Conservation (phyloP, 208 protist species). For the Angomonas ambiguus region DNA sequence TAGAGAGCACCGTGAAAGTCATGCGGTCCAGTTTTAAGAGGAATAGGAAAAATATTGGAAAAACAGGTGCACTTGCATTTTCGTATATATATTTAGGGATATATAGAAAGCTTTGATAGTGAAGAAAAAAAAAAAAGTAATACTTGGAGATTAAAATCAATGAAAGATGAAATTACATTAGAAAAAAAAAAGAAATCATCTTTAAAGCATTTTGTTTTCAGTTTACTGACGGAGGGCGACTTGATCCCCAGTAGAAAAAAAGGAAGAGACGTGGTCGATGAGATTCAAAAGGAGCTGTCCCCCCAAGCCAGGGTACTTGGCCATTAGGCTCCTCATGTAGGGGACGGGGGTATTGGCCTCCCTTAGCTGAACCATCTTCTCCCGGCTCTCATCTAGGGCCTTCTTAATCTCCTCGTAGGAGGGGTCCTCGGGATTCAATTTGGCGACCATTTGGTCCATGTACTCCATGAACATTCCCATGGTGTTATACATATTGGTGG, state of each 20-base stretch:
- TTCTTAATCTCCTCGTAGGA: slow-evolving; percentile 23
- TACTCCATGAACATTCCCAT: slow-evolving; percentile 37
- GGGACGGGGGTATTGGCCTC: slow-evolving; percentile 19
- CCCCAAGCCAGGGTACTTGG: slow-evolving; percentile 51
- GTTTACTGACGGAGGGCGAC: not conserved
- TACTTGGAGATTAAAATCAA: not conserved
- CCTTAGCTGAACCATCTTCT: slow-evolving; percentile 27
- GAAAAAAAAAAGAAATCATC: not conserved
- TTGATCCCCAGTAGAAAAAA: slow-evolving; percentile 22
- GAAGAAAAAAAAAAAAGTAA: not conserved
- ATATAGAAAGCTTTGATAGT: not conserved
- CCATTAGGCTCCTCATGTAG: slow-evolving; percentile 38
- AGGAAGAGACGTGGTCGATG: slow-evolving; percentile 38
- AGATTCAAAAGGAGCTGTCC: slow-evolving; percentile 37
- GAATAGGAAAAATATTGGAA: not conserved
- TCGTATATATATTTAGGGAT: not conserved
- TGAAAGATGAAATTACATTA: slow-evolving; percentile 4
- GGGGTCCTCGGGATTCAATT: slow-evolving; percentile 24
- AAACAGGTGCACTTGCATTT: not conserved
- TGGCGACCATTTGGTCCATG: slow-evolving; percentile 29
- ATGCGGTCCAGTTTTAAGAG: not conserved
- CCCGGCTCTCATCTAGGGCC: slow-evolving; percentile 18
- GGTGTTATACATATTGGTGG: slow-evolving; percentile 30
- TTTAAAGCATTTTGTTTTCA: not conserved
- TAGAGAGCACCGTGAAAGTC: not conserved